These are phyloP conservation scores for Logfia minima DNA, from an alignment of 129 eudicot genomes.

Conservation along the genomic window DNA sequence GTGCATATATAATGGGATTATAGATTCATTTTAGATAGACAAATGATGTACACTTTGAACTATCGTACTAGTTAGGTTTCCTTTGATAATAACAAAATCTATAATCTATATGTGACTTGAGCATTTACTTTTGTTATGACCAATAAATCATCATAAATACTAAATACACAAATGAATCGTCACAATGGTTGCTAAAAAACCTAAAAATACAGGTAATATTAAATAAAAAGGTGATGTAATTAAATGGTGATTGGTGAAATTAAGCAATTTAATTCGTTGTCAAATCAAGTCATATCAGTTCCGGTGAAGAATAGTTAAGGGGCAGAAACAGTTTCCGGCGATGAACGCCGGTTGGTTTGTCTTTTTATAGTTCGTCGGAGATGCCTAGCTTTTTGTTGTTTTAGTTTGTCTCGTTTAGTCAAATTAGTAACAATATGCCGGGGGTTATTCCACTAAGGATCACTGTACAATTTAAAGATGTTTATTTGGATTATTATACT, in stretches of 20 bases:
- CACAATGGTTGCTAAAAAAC: no score
- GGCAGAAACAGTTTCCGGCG: conserved; percentile 19
- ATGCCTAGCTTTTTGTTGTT: conserved; percentile 14
- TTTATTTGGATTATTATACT: no score
- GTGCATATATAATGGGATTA: background rate
- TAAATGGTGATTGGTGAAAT: background rate
- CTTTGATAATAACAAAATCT: no score
- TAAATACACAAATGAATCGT: no score
- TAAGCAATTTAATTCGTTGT: background rate
- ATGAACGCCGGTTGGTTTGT: conserved; percentile 25
- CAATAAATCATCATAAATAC: background rate
- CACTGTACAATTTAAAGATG: no score
- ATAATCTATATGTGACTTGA: background rate
- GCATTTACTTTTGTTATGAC: background rate
- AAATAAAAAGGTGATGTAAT: background rate
- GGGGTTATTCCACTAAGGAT: no score
- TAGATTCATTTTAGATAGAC: no score
- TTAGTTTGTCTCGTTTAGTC: conserved; percentile 17
- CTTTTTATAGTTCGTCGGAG: conserved; percentile 28
- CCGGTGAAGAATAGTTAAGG: conserved; percentile 20
- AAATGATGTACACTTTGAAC: background rate
- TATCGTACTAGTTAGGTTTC: background rate
- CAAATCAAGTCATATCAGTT: conserved; percentile 23
- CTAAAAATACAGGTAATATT: background rate
- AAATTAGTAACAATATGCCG: no score